Conservation (phyloP, 129 eudicot species). For the Scalesia atractyloides region DNA sequence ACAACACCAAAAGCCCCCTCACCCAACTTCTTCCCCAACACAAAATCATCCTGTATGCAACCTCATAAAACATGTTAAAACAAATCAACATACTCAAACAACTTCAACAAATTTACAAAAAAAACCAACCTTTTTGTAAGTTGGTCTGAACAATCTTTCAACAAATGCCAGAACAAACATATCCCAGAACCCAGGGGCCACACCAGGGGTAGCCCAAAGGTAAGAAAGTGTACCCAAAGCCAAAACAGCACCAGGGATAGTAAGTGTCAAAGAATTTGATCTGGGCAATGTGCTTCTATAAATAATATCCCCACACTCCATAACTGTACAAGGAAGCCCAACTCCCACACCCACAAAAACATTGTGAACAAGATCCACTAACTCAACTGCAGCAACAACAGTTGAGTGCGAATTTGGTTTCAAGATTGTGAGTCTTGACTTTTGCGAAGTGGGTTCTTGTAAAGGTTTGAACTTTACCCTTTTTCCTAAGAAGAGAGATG, state of each 20-base stretch:
- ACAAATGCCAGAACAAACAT: conserved; percentile 99
- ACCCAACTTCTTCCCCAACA: conserved; percentile 95
- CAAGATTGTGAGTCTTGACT: conserved; percentile 35
- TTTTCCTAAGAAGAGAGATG: conserved; percentile 66
- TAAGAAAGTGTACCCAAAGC: conserved; percentile 86
- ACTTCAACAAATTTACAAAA: not conserved
- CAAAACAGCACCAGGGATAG: conserved; percentile 85
- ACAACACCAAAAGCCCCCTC: conserved; percentile 98
- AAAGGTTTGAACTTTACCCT: conserved; percentile 50
- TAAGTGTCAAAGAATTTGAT: conserved; percentile 68
- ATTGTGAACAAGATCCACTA: conserved; percentile 58
- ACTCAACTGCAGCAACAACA: conserved; percentile 53
- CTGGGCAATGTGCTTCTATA: conserved; percentile 93
- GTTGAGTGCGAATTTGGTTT: conserved; percentile 47
- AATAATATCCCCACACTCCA: conserved; percentile 97
- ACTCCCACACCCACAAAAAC: conserved; percentile 94
- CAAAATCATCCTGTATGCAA: conserved; percentile 81
- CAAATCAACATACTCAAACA: conserved; percentile 12
- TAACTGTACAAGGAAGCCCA: conserved; percentile 96
- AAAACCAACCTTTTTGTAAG: conserved; percentile 63
- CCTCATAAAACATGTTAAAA: not conserved
- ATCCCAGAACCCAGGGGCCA: conserved; percentile 99
- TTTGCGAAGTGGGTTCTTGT: conserved; percentile 29
- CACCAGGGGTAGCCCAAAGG: conserved; percentile 99
- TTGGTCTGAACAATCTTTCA: conserved; percentile 85